phyloP scores from a whole-genome alignment of 768 basidiomycete species.

The Agaricus blazei region DNA sequence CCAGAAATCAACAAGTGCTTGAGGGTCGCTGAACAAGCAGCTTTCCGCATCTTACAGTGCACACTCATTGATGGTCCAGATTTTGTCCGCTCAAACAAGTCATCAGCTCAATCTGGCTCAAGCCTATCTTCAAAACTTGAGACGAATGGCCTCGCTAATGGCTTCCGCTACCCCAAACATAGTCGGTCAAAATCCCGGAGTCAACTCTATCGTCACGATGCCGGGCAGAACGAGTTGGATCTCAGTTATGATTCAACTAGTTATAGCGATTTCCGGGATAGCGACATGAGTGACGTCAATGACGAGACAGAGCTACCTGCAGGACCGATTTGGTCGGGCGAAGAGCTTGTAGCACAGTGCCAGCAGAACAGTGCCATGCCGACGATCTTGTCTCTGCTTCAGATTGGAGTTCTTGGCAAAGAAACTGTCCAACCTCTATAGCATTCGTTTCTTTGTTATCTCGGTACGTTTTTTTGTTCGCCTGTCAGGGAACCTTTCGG shows the following conservation, averaged over 20 bases:
- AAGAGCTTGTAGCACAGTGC: conserved; percentile 79
- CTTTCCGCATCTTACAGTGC: conserved; percentile 83
- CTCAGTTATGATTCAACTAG: conserved; percentile 25
- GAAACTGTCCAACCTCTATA: conserved; percentile 17
- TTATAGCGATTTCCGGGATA: conserved; percentile 24
- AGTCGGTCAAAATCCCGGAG: conserved; percentile 68
- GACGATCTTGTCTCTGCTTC: conserved; percentile 61
- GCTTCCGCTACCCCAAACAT: conserved; percentile 30
- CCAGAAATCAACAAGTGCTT: conserved; percentile 42
- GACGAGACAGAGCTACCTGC: not conserved
- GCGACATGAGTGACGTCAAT: conserved; percentile 22
- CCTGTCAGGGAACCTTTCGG: not conserved
- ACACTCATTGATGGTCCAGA: conserved; percentile 52
- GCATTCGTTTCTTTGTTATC: not conserved
- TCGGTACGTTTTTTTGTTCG: not conserved
- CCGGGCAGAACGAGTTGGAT: conserved; percentile 61
- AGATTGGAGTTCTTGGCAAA: conserved; percentile 40
- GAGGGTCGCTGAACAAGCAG: conserved; percentile 67
- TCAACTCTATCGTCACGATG: conserved; percentile 58
- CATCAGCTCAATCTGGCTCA: conserved; percentile 5
- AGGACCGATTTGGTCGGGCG: conserved; percentile 58
- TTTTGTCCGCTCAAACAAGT: conserved; percentile 17
- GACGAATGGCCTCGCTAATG: conserved; percentile 4
- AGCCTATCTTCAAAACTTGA: not conserved
- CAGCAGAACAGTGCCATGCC: conserved; percentile 88